Conservation (phyloP, 371 early-diverging fungal species). For the Mortierella sp. region DNA sequence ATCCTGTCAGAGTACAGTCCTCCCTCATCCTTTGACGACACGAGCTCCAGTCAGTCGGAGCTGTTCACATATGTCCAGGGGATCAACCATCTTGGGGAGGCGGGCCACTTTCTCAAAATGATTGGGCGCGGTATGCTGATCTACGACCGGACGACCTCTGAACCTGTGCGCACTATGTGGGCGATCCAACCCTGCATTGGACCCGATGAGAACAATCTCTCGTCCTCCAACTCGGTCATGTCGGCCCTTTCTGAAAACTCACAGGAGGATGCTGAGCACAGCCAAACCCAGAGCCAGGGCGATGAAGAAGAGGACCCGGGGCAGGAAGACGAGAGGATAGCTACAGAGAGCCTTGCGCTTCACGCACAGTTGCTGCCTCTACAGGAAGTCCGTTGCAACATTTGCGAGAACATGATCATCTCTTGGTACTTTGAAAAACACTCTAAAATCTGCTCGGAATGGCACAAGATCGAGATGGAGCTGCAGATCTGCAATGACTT, state of each 20-base stretch:
- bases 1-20: conserved; percentile 59
- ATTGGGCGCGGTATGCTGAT: conserved; percentile 94
- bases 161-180: conserved; percentile 88
- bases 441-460: conserved; percentile 76
- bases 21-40: conserved; percentile 43
- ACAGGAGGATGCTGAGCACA: conserved; percentile 22
- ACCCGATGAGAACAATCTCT: conserved; percentile 21
- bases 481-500: conserved; percentile 77
- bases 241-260: conserved; percentile 46
- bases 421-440: conserved; percentile 84
- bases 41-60: conserved; percentile 42
- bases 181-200: conserved; percentile 72
- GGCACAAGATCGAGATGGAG: conserved; percentile 85
- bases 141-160: conserved; percentile 74
- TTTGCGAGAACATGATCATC: conserved; percentile 84
- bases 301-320: conserved; percentile 19
- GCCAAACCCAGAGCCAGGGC: not conserved
- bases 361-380: conserved; percentile 55
- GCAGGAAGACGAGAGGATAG: conserved; percentile 18
- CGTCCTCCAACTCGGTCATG: conserved; percentile 41
- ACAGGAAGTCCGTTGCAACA: conserved; percentile 73
- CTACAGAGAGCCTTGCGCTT: conserved; percentile 17
- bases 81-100: conserved; percentile 46
- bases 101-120: conserved; percentile 72
- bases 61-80: conserved; percentile 33